phyloP scores from a whole-genome alignment of 2,329 filamentous ascomycete species.

The Microdochium paspali region DNA sequence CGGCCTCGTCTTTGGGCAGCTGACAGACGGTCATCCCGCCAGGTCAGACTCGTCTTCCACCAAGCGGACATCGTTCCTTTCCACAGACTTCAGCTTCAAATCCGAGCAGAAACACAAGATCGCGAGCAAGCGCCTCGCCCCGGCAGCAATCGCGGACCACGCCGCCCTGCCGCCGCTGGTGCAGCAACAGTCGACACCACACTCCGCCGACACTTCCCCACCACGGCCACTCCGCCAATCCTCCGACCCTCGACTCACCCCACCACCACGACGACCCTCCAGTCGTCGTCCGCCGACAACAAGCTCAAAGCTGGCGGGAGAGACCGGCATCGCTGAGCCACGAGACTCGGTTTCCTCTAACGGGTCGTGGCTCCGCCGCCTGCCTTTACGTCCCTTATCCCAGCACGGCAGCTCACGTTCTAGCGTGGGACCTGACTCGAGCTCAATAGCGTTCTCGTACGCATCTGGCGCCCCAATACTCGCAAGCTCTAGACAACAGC shows the following conservation, averaged over 20 bases:
- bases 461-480: slow-evolving; percentile 58
- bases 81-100: slow-evolving; percentile 8
- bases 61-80: slow-evolving; percentile 19
- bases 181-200: neutral
- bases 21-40: slow-evolving; percentile 26
- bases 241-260: slow-evolving; percentile 28
- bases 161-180: neutral
- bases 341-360: slow-evolving; percentile 52
- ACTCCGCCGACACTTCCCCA: neutral
- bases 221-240: slow-evolving; percentile 13
- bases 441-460: slow-evolving; percentile 54
- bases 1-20: slow-evolving; percentile 50
- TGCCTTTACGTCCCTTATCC: slow-evolving; percentile 57
- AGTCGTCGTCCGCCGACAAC: slow-evolving; percentile 28
- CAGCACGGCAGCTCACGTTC: slow-evolving; percentile 56
- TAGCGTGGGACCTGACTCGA: slow-evolving; percentile 55
- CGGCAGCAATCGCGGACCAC: neutral
- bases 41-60: slow-evolving; percentile 21
- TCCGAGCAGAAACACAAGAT: slow-evolving; percentile 2
- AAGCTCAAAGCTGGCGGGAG: neutral
- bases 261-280: slow-evolving; percentile 28
- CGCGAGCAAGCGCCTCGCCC: neutral
- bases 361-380: slow-evolving; percentile 63
- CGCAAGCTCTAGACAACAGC: slow-evolving; percentile 24
- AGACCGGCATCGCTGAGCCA: slow-evolving; percentile 24